These are phyloP conservation scores for Prunus kanzakura DNA, from an alignment of 306 rosid species.

Conservation along the genomic window DNA sequence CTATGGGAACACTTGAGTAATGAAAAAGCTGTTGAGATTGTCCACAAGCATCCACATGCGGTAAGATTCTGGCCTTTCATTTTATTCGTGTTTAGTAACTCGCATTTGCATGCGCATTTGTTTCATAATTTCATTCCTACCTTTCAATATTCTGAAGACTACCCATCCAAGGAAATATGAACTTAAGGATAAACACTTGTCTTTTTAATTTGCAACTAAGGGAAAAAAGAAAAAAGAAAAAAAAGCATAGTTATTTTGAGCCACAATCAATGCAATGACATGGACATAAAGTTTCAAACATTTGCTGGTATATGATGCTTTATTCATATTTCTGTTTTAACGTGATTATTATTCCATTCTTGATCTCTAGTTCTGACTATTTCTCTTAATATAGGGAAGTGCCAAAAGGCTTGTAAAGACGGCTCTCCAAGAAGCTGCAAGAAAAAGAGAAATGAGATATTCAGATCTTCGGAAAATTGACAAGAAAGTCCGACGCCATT, in stretches of 20 bases:
- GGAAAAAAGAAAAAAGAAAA: background rate
- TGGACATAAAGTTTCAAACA: no score
- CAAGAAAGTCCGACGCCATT: conserved; percentile 86
- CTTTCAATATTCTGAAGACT: background rate
- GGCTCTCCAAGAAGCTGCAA: conserved; percentile 88
- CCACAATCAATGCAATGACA: background rate
- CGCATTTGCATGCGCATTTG: conserved; percentile 8
- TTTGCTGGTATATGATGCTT: background rate
- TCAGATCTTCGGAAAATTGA: conserved; percentile 74
- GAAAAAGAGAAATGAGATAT: conserved; percentile 82
- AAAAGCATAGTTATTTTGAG: background rate
- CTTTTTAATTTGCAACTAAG: background rate
- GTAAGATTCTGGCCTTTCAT: conserved; percentile 40
- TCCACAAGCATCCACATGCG: conserved; percentile 64
- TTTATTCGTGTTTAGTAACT: conserved; percentile 7
- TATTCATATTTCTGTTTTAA: background rate
- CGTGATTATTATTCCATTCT: background rate
- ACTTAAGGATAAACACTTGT: background rate
- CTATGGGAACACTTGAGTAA: conserved; percentile 94
- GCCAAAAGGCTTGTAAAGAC: conserved; percentile 86
- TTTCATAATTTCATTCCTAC: background rate
- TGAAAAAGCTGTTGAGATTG: conserved; percentile 88
- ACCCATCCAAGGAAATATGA: background rate
- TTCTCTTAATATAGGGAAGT: conserved; percentile 60
- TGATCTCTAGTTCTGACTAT: background rate